These are phyloP conservation scores for Aspergillus sp. DNA, from an alignment of 2,329 filamentous ascomycete genomes.

Conservation along the genomic window DNA sequence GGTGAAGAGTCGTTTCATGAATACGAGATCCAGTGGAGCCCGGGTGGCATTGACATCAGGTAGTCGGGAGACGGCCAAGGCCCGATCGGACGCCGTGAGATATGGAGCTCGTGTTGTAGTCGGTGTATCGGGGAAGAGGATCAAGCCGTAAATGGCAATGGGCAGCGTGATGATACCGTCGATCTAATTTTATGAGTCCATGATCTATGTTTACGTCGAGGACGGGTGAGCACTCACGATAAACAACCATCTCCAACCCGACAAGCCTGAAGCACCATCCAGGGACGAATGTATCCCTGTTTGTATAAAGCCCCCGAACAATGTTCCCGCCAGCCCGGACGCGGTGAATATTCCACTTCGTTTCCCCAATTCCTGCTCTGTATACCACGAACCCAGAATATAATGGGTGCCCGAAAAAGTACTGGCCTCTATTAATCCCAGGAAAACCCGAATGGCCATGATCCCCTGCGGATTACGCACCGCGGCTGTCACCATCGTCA, in stretches of 20 bases:
- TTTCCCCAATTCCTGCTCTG: slow-evolving; percentile 32
- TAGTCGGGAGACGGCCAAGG: slow-evolving; percentile 24
- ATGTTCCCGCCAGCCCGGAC: slow-evolving; percentile 26
- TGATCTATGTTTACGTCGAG: too few species aligned
- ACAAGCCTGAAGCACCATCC: slow-evolving; percentile 18
- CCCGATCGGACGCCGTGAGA: slow-evolving; percentile 22
- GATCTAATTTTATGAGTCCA: slow-evolving; percentile 12
- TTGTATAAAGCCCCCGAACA: slow-evolving; percentile 32
- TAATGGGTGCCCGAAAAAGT: slow-evolving; percentile 31
- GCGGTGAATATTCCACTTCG: slow-evolving; percentile 30
- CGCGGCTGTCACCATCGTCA: slow-evolving; percentile 27
- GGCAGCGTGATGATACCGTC: slow-evolving; percentile 37
- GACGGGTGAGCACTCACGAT: slow-evolving; percentile 13
- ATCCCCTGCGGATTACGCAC: slow-evolving; percentile 21
- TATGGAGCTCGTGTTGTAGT: slow-evolving; percentile 28
- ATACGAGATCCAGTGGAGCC: slow-evolving; percentile 13
- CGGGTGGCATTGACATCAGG: slow-evolving; percentile 17
- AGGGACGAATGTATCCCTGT: slow-evolving; percentile 26
- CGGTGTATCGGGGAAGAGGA: slow-evolving; percentile 34
- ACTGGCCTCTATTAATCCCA: slow-evolving; percentile 25
- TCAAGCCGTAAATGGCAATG: slow-evolving; percentile 37
- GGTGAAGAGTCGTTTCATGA: slow-evolving; percentile 25
- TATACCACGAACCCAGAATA: slow-evolving; percentile 39
- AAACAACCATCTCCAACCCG: slow-evolving; percentile 33
- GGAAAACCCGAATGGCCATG: slow-evolving; percentile 32